A percentile compares a stretch with the other conserved stretches of the same genome.
Evolutionary conservation across 148 eudicot species (phyloP).

Genomic region (Selenicereus undatus): DNA sequence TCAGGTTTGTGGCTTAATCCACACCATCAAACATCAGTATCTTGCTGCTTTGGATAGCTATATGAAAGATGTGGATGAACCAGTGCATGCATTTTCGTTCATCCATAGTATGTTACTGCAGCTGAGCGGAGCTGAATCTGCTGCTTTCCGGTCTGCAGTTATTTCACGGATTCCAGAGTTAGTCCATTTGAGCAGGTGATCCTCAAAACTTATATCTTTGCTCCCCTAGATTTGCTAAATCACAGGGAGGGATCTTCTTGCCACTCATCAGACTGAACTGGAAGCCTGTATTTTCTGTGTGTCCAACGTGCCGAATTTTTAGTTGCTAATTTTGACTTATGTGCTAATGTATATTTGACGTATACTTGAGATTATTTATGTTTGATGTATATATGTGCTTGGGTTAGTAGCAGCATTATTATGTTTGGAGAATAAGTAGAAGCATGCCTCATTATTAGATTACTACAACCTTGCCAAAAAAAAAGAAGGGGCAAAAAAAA

Average conservation of each 20-base stretch:
- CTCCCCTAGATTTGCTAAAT: background rate
- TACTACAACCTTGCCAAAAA: too few relatives aligned
- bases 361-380: too few relatives aligned
- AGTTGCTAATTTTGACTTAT: too few relatives aligned
- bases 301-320: too few relatives aligned
- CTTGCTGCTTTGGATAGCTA: conserved; percentile 82
- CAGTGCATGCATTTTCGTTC: conserved; percentile 76
- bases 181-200: conserved; percentile 67
- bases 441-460: too few relatives aligned
- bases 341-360: too few relatives aligned
- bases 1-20: conserved; percentile 87
- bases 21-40: conserved; percentile 56
- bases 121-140: conserved; percentile 39
- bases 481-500: too few relatives aligned
- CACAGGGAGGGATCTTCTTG: background rate
- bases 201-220: background rate
- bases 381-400: too few relatives aligned
- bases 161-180: conserved; percentile 67
- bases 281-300: background rate
- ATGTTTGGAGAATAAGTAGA: too few relatives aligned
- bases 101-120: conserved; percentile 45
- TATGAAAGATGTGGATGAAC: conserved; percentile 73
- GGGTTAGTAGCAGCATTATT: too few relatives aligned
- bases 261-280: background rate
- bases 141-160: conserved; percentile 61